These are phyloP conservation scores for Penicillium nucicola DNA, from an alignment of 495 filamentous ascomycete genomes.

Conservation along the genomic window DNA sequence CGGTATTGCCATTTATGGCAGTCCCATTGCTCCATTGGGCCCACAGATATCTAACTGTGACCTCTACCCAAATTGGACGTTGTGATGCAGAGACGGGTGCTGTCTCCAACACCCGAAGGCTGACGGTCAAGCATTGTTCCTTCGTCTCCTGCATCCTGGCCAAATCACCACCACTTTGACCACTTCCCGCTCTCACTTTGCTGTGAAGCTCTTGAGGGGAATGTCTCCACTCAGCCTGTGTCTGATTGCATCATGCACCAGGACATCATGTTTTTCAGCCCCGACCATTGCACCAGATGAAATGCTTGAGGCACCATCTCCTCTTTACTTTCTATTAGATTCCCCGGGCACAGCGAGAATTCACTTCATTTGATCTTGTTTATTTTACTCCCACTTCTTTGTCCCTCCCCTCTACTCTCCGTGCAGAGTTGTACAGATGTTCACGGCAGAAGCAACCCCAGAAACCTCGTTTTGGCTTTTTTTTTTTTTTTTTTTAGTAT, in stretches of 20 bases:
- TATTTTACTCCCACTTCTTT: slow-evolving; percentile 6
- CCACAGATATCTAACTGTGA: not conserved
- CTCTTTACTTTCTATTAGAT: slow-evolving; percentile 24
- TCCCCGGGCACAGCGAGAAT: slow-evolving; percentile 27
- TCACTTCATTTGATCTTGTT: slow-evolving; percentile 8
- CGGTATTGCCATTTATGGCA: too few relatives aligned
- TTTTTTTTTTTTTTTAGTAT: not conserved
- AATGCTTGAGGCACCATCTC: slow-evolving; percentile 10
- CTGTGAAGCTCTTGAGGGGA: not conserved
- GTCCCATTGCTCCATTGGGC: too few relatives aligned
- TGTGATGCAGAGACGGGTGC: not conserved
- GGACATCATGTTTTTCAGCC: slow-evolving; percentile 3
- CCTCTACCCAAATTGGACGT: not conserved
- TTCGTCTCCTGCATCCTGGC: not conserved
- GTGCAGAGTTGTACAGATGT: slow-evolving; percentile 3
- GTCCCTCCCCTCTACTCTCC: not conserved
- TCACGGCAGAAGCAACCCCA: not conserved
- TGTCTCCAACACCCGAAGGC: not conserved
- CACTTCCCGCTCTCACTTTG: not conserved
- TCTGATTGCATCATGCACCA: slow-evolving; percentile 1
- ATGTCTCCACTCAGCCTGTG: not conserved
- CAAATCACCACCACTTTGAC: not conserved
- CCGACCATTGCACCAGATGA: slow-evolving; percentile 6
- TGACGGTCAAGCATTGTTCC: not conserved
- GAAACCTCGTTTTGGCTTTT: not conserved